Evolutionary conservation across 2,329 filamentous ascomycete genomes (phyloP).

Genomic region (Tolypocladium capitatum): DNA sequence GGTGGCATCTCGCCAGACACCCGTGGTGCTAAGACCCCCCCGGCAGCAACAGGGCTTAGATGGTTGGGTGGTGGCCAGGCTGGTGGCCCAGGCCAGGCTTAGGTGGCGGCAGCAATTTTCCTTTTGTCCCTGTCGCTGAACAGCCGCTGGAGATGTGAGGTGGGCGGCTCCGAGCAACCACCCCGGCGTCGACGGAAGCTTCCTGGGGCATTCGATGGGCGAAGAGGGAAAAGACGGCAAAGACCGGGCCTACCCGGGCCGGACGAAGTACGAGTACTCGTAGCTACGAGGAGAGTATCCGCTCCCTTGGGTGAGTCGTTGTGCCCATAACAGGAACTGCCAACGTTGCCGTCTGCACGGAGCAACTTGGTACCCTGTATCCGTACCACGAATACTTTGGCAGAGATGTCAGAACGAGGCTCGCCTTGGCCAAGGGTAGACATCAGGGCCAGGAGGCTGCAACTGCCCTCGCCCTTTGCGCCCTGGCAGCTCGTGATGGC

Average conservation of each 20-base stretch:
- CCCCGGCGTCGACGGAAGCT: background rate
- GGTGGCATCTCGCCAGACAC: conserved; percentile 7
- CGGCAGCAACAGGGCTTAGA: conserved; percentile 6
- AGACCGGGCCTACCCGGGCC: background rate
- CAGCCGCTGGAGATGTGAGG: background rate
- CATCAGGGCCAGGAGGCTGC: background rate
- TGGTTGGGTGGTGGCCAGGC: conserved; percentile 7
- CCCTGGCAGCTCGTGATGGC: background rate
- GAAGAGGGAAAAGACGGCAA: conserved; percentile 2
- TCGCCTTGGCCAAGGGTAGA: background rate
- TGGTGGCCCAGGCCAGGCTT: conserved; percentile 6
- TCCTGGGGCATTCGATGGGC: conserved; percentile 3
- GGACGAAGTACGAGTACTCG: no score
- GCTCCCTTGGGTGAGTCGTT: no score
- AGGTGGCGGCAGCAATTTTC: conserved; percentile 3
- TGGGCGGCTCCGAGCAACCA: background rate
- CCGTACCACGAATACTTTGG: background rate
- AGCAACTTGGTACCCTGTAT: background rate
- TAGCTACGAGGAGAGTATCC: no score
- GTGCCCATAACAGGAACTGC: no score
- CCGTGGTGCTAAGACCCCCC: conserved; percentile 6
- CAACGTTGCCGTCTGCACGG: background rate
- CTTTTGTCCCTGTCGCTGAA: conserved; percentile 1
- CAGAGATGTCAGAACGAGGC: background rate
- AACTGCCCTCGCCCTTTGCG: background rate